A percentile compares a stretch with the other conserved stretches of the same genome.
Evolutionary conservation across 2,329 filamentous ascomycete genomes (phyloP).

Genomic region (Cytospora mali): DNA sequence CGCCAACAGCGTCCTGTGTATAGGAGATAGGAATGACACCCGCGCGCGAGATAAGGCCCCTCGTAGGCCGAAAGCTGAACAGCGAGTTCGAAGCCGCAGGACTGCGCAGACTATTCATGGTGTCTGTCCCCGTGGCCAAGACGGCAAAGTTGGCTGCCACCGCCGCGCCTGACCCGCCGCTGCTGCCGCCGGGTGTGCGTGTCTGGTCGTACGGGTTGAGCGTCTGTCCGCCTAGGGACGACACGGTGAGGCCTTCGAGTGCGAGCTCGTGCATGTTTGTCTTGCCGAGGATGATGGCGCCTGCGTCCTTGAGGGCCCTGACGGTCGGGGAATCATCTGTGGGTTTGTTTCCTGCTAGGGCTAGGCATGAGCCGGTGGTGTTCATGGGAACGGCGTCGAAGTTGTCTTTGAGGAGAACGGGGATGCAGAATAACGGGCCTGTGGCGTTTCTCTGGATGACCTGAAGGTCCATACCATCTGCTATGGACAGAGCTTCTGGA

Average conservation of each 20-base stretch:
- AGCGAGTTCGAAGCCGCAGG: constrained; percentile 64
- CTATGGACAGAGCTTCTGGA: constrained; percentile 43
- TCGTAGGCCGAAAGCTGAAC: constrained; percentile 61
- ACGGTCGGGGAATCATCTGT: constrained; percentile 53
- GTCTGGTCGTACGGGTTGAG: constrained; percentile 66
- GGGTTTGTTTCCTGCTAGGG: constrained; percentile 50
- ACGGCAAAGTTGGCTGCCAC: constrained; percentile 59
- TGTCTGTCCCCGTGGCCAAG: constrained; percentile 61
- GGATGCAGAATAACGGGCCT: constrained; percentile 61
- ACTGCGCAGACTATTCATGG: constrained; percentile 63
- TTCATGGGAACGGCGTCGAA: constrained; percentile 57
- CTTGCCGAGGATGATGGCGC: constrained; percentile 62
- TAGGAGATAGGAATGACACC: constrained; percentile 59
- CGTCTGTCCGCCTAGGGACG: constrained; percentile 65
- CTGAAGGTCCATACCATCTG: constrained; percentile 51
- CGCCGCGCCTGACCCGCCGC: constrained; percentile 64
- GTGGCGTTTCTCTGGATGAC: constrained; percentile 52
- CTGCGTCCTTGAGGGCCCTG: constrained; percentile 50
- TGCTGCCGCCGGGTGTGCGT: constrained; percentile 67
- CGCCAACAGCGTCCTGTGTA: constrained; percentile 59
- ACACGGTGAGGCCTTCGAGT: constrained; percentile 64
- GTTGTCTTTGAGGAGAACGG: constrained; percentile 66
- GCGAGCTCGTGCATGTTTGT: constrained; percentile 66
- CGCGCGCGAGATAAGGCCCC: constrained; percentile 51
- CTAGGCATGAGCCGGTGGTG: constrained; percentile 59